phyloP scores from a whole-genome alignment of 148 eudicot species.

The Nepenthes mirabilis region DNA sequence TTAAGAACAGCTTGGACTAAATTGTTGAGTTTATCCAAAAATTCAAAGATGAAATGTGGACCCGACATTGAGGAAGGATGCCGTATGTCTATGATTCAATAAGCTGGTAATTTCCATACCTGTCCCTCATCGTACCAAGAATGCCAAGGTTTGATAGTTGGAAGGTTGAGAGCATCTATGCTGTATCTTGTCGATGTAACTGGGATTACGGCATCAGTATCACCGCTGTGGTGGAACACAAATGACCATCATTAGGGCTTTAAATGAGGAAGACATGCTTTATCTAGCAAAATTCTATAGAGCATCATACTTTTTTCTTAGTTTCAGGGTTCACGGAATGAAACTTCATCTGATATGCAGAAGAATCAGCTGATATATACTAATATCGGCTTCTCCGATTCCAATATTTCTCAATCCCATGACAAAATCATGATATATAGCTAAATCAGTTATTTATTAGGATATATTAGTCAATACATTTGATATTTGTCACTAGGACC shows the following conservation, averaged over 20 bases:
- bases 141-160: slow-evolving; percentile 61
- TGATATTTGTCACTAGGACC: no score
- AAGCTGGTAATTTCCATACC: slow-evolving; percentile 25
- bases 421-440: no score
- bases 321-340: no score
- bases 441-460: no score
- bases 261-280: background rate
- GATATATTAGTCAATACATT: no score
- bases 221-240: slow-evolving; percentile 45
- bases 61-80: background rate
- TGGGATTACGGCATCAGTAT: slow-evolving; percentile 83
- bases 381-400: no score
- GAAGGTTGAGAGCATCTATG: slow-evolving; percentile 67
- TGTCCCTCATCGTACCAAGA: slow-evolving; percentile 93
- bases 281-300: background rate
- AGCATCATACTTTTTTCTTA: background rate
- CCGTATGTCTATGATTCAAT: background rate
- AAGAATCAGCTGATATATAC: no score
- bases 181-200: slow-evolving; percentile 82
- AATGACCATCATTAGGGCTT: slow-evolving; percentile 3
- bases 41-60: background rate
- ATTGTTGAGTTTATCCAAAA: background rate
- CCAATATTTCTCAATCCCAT: no score
- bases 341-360: no score
- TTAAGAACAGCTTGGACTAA: background rate